Base-by-base conservation (phyloP, 257 asterid genomes). In the Petunia axillaris region DNA sequence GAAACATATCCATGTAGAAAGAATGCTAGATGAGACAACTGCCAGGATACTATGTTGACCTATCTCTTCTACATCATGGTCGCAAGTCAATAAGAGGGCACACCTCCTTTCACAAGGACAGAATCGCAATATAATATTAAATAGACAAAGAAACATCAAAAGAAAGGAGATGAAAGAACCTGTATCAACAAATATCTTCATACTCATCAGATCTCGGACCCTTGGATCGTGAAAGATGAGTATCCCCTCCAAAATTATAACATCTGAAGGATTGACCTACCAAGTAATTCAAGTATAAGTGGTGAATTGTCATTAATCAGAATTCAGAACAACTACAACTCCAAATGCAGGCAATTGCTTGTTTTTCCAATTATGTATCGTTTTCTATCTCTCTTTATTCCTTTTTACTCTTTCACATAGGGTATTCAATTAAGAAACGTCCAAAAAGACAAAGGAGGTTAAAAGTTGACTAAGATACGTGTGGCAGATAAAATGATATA, bases 131-230 rank as follows among this genome's bases (percentile, higher is more conserved):
- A 25, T 25, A 25, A 25, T 25, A 25, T 25, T 25, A 25, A 25
- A 25, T 25, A 65, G 40, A 70, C 15, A 16, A 50, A 37, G 41
- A n/a, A 64, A 59, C 52, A 11, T 13, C 35, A 58, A 43, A 68
- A 60, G 64, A 73, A 75, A 74, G 82, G 81, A 75, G 85, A 52
- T 77, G 82, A 85, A 81, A 81, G 80, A 87, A 96, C 98, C 99
- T 92, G 98, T 87, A 89, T 96, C 99, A 35, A 96, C 99, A 89
- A 96, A 96, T 77, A 94, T 96, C 90, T 94, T 96, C 99, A 96
- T 96, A 77, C 90, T 96, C 98, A 96, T 91, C 82, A 89, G 82
- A 53, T 93, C 91, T 70, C 98, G 91, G 74, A 96, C 97, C 10
- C 98, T 94, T 8, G 88, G 92, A 81, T 96, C 98, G 25, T 96